Conservation (phyloP, 441 rosid genomes). For the Francoa sonchifolia region DNA sequence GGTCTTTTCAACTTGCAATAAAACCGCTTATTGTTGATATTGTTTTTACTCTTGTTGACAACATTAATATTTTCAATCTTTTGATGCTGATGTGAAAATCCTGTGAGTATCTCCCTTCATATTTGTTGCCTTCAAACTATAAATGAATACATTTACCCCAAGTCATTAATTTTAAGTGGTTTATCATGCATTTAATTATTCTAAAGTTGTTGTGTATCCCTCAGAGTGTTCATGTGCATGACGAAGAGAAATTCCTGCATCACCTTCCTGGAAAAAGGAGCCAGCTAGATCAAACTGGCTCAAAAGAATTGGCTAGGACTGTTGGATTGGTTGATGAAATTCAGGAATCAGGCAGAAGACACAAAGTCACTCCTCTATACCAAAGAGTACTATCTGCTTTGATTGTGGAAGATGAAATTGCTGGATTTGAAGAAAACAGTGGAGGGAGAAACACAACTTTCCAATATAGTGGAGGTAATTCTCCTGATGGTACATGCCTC, state of each 20-base stretch:
- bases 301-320: slow-evolving; percentile 28
- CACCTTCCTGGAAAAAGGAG: slow-evolving; percentile 17
- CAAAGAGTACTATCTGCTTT: slow-evolving; percentile 88
- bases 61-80: neutral
- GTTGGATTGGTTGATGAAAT: slow-evolving; percentile 20
- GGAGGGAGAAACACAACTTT: slow-evolving; percentile 54
- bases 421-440: slow-evolving; percentile 29
- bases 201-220: slow-evolving; percentile 10
- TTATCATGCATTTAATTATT: slow-evolving; percentile 3
- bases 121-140: too few species aligned
- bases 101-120: slow-evolving; percentile 1
- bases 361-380: slow-evolving; percentile 55
- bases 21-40: too few species aligned
- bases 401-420: slow-evolving; percentile 88
- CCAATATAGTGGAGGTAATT: slow-evolving; percentile 72
- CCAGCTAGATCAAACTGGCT: slow-evolving; percentile 13
- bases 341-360: slow-evolving; percentile 35
- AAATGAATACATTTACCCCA: too few species aligned
- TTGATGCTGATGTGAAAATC: neutral
- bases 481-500: slow-evolving; percentile 70
- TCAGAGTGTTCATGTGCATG: slow-evolving; percentile 44
- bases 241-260: slow-evolving; percentile 22
- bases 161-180: too few species aligned
- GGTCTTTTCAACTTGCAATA: neutral
- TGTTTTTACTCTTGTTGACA: neutral